phyloP scores from a whole-genome alignment of 805 yeast genomes.

The Hanseniaspora meyeri region DNA sequence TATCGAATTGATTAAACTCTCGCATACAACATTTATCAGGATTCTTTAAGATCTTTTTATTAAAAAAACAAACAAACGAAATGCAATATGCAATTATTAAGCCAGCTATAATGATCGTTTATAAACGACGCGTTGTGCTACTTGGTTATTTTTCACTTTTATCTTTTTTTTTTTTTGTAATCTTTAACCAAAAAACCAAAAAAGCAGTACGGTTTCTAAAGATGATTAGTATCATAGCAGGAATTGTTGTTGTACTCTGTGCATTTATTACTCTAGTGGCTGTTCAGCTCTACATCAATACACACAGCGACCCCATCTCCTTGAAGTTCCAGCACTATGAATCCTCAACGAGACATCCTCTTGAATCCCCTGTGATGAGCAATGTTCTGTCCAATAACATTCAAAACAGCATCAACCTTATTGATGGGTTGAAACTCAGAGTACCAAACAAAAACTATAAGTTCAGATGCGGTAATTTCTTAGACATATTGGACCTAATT shows the following conservation, averaged over 20 bases:
- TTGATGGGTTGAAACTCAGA: constrained; percentile 11
- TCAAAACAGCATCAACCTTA: constrained; percentile 7
- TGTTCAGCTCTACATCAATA: background rate
- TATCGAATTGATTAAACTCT: background rate
- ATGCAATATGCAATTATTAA: too few species aligned
- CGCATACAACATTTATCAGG: too few species aligned
- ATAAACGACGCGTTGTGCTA: background rate
- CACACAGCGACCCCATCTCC: constrained; percentile 2
- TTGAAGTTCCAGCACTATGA: constrained; percentile 11
- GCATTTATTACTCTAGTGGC: background rate
- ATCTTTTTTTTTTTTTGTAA: too few species aligned
- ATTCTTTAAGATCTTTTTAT: too few species aligned
- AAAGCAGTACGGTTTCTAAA: background rate
- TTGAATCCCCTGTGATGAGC: constrained; percentile 8
- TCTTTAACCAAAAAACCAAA: background rate
- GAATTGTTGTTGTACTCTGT: background rate
- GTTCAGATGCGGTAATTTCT: constrained; percentile 55
- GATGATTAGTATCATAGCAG: background rate
- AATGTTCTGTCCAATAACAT: constrained; percentile 9
- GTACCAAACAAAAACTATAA: constrained; percentile 11
- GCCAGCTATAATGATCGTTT: background rate
- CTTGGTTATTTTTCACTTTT: too few species aligned
- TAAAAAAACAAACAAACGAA: too few species aligned
- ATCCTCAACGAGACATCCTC: constrained; percentile 2
- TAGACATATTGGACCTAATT: constrained; percentile 51